Percentiles rank a stretch among this genome's conserved stretches.
Evolutionary conservation across 257 asterid species (phyloP).

Genomic region (Capsicum chinense): DNA sequence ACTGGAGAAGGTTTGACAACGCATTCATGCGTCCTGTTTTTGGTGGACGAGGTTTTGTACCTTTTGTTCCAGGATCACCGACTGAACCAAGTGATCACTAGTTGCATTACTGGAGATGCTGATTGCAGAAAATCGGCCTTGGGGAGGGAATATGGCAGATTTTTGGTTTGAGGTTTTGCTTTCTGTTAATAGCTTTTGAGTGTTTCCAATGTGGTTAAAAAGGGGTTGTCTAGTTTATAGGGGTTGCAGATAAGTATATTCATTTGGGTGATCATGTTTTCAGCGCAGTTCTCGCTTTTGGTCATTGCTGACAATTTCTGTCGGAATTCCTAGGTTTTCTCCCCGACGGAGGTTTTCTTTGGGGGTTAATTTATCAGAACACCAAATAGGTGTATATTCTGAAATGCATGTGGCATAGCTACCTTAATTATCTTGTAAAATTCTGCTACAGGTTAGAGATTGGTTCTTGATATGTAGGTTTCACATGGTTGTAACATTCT

Average conservation of each 20-base stretch:
- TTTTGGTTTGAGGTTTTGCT: background rate
- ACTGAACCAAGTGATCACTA: conserved; percentile 54
- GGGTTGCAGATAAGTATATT: background rate
- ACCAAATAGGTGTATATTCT: conserved; percentile 38
- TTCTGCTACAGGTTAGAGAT: background rate
- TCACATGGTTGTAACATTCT: conserved; percentile 23
- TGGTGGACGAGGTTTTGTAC: conserved; percentile 97
- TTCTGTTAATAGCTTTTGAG: conserved; percentile 21
- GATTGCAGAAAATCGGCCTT: background rate
- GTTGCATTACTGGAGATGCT: conserved; percentile 40
- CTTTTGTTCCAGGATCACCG: conserved; percentile 84
- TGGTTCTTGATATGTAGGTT: conserved; percentile 9
- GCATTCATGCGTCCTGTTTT: conserved; percentile 96
- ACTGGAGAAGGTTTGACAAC: conserved; percentile 90
- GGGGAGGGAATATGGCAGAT: conserved; percentile 17
- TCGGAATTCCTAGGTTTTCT: conserved; percentile 38
- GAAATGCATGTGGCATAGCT: conserved; percentile 16
- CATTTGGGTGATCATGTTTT: conserved; percentile 33
- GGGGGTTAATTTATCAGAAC: conserved; percentile 23
- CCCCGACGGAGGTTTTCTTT: conserved; percentile 27
- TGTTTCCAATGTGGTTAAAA: conserved; percentile 10
- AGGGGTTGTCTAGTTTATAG: conserved; percentile 16
- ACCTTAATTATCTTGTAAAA: conserved; percentile 12
- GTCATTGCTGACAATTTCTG: conserved; percentile 31
- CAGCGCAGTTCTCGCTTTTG: conserved; percentile 29